Evolutionary conservation across 1,284 basidiomycete genomes (phyloP).

Genomic region (Ceratobasidium sp.): DNA sequence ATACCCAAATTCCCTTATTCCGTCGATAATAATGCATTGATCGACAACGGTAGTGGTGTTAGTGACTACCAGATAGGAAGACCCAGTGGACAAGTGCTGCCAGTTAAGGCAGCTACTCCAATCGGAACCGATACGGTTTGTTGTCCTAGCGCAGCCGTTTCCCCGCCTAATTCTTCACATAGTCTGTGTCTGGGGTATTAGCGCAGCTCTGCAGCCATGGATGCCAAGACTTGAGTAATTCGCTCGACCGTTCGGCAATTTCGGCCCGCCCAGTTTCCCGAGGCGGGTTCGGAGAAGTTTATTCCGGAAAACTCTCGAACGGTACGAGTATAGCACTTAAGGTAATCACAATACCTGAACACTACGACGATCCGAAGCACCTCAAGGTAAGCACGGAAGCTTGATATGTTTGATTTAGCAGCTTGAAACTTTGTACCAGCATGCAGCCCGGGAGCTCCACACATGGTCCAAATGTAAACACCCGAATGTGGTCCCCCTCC

Average conservation of each 20-base stretch:
- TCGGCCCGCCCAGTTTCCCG: not conserved
- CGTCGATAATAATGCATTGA: not conserved
- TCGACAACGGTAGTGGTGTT: not conserved
- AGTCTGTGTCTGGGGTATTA: not conserved
- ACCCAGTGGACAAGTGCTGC: not conserved
- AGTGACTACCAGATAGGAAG: not conserved
- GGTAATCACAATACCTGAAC: not conserved
- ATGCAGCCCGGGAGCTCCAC: not conserved
- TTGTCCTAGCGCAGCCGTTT: no score
- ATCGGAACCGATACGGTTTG: not conserved
- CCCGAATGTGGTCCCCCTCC: not conserved
- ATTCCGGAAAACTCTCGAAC: not conserved
- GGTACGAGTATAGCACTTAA: not conserved
- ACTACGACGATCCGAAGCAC: not conserved
- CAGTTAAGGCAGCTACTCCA: not conserved
- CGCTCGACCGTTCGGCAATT: not conserved
- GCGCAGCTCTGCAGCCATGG: not conserved
- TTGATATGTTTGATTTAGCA: not conserved
- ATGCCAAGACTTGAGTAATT: not conserved
- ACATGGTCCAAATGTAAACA: slow-evolving; percentile 19
- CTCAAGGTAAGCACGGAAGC: not conserved
- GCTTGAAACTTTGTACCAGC: not conserved
- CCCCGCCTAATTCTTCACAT: not conserved
- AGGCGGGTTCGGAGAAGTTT: slow-evolving; percentile 13
- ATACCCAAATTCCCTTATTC: not conserved